A percentile compares a stretch with the other conserved stretches of the same genome.
These are phyloP conservation scores for Tulasnella sp. DNA, from an alignment of 768 basidiomycete species.

Conservation along the genomic window DNA sequence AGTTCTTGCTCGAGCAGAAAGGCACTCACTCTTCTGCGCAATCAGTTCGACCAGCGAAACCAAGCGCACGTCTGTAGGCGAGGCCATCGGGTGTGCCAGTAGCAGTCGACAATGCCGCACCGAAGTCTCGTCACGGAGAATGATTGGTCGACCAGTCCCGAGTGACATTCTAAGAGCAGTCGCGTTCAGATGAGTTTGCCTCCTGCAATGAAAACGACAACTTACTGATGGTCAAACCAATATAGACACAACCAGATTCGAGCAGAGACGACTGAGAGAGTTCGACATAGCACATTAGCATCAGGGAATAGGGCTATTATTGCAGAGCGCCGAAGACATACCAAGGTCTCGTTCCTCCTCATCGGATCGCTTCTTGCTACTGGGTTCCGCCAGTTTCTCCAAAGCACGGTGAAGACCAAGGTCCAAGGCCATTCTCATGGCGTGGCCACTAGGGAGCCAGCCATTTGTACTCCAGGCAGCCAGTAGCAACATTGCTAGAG, in stretches of 20 bases:
- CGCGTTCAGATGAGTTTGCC: slow-evolving; percentile 25
- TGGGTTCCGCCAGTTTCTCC: slow-evolving; percentile 81
- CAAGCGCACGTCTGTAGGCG: slow-evolving; percentile 84
- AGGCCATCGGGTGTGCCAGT: slow-evolving; percentile 79
- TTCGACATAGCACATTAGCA: neutral
- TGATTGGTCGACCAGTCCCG: slow-evolving; percentile 85
- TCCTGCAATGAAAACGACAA: neutral
- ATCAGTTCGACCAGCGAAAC: slow-evolving; percentile 87
- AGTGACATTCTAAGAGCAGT: slow-evolving; percentile 67
- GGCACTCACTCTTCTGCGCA: slow-evolving; percentile 74
- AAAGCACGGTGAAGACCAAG: slow-evolving; percentile 89
- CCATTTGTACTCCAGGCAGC: slow-evolving; percentile 94
- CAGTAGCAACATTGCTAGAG: slow-evolving; percentile 78
- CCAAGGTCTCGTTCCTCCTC: slow-evolving; percentile 81
- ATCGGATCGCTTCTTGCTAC: slow-evolving; percentile 51
- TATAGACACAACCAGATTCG: slow-evolving; percentile 93
- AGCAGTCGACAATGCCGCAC: slow-evolving; percentile 80
- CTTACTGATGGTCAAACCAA: slow-evolving; percentile 94
- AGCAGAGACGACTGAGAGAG: slow-evolving; percentile 70
- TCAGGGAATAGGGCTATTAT: neutral
- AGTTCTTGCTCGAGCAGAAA: neutral
- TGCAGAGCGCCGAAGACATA: slow-evolving; percentile 38
- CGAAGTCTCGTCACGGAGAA: slow-evolving; percentile 83
- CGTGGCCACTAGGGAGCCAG: slow-evolving; percentile 93
- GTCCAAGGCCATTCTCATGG: slow-evolving; percentile 93